phyloP scores from a whole-genome alignment of 495 filamentous ascomycete species.

The Trichoderma asperelloides region DNA sequence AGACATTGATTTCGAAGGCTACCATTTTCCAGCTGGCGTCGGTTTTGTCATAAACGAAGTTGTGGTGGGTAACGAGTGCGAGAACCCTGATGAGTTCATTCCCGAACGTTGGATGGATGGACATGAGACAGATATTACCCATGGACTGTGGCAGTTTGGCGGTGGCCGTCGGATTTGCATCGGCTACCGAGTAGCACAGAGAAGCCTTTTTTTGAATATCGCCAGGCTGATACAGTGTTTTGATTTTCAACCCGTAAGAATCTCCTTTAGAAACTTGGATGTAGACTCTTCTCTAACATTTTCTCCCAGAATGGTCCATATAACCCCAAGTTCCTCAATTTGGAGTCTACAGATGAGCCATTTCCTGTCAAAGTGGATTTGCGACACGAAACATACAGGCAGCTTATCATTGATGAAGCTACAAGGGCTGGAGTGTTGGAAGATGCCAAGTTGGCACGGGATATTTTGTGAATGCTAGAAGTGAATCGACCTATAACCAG shows the following conservation, averaged over 20 bases:
- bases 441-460: too few species aligned
- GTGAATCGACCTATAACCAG: too few species aligned
- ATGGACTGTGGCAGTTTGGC: conserved; percentile 26
- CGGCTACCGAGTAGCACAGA: conserved; percentile 35
- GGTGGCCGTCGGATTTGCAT: conserved; percentile 38
- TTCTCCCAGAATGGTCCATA: conserved; percentile 12
- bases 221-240: conserved; percentile 37
- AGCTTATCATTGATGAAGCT: too few species aligned
- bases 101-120: conserved; percentile 42
- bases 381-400: not conserved
- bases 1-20: conserved; percentile 43
- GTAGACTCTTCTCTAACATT: conserved; percentile 8
- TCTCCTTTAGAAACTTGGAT: conserved; percentile 16
- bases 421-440: too few species aligned
- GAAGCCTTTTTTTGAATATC: conserved; percentile 33
- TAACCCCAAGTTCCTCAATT: conserved; percentile 9
- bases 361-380: conserved; percentile 13
- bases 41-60: conserved; percentile 29
- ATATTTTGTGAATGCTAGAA: too few species aligned
- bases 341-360: conserved; percentile 11
- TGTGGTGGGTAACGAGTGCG: conserved; percentile 17
- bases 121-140: conserved; percentile 16
- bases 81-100: conserved; percentile 25
- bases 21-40: conserved; percentile 38
- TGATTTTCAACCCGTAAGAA: conserved; percentile 19